Evolutionary conservation across 345 rosid genomes (phyloP).

Genomic region (Nasturtium officinale): DNA sequence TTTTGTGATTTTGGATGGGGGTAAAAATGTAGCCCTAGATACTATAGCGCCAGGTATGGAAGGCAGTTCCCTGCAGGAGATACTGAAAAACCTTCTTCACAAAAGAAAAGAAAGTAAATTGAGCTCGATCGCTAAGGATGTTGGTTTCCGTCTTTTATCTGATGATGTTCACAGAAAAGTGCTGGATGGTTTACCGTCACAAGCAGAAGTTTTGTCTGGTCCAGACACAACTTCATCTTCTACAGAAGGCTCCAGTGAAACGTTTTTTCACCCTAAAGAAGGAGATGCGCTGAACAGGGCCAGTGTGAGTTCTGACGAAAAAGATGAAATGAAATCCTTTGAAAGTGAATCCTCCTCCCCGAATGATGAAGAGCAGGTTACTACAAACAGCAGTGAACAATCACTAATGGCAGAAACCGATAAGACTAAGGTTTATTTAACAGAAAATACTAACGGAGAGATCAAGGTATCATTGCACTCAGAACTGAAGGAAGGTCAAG

Average conservation of each 20-base stretch:
- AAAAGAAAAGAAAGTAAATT: constrained; percentile 62
- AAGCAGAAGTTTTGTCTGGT: constrained; percentile 49
- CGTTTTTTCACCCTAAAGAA: constrained; percentile 37
- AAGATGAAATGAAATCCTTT: constrained; percentile 37
- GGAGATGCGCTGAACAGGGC: constrained; percentile 37
- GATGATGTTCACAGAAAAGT: constrained; percentile 66
- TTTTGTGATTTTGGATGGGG: constrained; percentile 67
- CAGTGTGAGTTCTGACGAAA: constrained; percentile 38
- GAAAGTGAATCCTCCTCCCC: constrained; percentile 44
- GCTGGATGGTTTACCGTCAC: constrained; percentile 45
- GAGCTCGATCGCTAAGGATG: constrained; percentile 79
- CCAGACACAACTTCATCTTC: constrained; percentile 44
- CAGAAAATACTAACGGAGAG: constrained; percentile 39
- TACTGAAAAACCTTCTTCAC: constrained; percentile 64
- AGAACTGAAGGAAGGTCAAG: constrained; percentile 47
- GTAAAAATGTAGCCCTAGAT: constrained; percentile 57
- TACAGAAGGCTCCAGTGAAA: constrained; percentile 43
- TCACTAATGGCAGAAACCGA: constrained; percentile 41
- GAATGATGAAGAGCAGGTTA: constrained; percentile 42
- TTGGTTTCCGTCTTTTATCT: constrained; percentile 82
- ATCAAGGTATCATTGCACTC: constrained; percentile 38
- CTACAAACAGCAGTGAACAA: constrained; percentile 37
- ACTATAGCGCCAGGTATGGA: constrained; percentile 54
- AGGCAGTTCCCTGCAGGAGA: constrained; percentile 74
- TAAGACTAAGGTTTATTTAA: constrained; percentile 38